phyloP scores from a whole-genome alignment of 306 rosid species.

The Dryas octopetala region DNA sequence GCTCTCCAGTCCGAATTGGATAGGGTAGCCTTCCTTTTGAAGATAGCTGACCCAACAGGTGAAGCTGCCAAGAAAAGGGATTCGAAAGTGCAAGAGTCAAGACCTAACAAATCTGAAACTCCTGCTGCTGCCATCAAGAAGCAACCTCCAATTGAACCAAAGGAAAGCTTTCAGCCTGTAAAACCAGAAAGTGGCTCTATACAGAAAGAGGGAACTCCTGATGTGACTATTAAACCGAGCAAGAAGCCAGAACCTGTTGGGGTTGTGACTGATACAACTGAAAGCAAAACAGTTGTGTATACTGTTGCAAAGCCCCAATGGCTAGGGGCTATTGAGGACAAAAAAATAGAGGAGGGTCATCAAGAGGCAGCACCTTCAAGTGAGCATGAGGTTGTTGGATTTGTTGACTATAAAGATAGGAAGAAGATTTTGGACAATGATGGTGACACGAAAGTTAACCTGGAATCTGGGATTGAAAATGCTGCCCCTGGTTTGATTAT shows the following conservation, averaged over 20 bases:
- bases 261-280: conserved; percentile 32
- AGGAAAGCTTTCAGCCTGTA: conserved; percentile 37
- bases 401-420: conserved; percentile 92
- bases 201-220: conserved; percentile 40
- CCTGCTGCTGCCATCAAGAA: conserved; percentile 34
- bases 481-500: conserved; percentile 89
- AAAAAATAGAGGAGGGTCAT: conserved; percentile 44
- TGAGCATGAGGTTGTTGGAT: conserved; percentile 50
- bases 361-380: conserved; percentile 37
- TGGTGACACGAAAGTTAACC: conserved; percentile 28
- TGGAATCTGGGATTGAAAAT: conserved; percentile 58
- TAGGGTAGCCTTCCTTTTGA: conserved; percentile 72
- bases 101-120: conserved; percentile 39
- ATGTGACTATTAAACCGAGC: conserved; percentile 31
- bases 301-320: conserved; percentile 74
- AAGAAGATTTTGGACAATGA: conserved; percentile 45
- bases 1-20: conserved; percentile 82
- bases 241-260: conserved; percentile 39
- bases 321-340: conserved; percentile 77
- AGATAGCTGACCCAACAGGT: conserved; percentile 92
- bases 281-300: conserved; percentile 48
- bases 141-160: conserved; percentile 42
- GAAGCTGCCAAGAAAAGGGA: conserved; percentile 87
- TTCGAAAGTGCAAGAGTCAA: conserved; percentile 49
- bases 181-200: conserved; percentile 31